Evolutionary conservation across 345 rosid genomes (phyloP).

Genomic region (Ceriops tagal): DNA sequence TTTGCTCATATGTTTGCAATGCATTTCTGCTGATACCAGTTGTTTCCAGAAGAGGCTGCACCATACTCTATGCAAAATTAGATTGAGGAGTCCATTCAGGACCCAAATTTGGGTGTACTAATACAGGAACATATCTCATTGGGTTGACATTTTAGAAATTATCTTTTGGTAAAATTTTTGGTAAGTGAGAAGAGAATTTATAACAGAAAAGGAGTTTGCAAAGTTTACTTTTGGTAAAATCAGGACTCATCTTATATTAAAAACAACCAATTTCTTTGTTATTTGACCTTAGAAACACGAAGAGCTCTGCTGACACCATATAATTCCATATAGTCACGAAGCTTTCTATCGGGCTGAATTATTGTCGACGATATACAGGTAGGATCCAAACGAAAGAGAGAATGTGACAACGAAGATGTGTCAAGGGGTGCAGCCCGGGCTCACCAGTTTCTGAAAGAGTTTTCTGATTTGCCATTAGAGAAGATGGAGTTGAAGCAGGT

Average conservation of each 20-base stretch:
- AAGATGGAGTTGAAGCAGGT: conserved; percentile 76
- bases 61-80: no score
- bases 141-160: neutral
- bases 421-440: conserved; percentile 76
- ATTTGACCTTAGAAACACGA: neutral
- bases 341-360: neutral
- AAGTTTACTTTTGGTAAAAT: neutral
- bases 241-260: neutral
- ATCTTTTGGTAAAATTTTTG: neutral
- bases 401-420: conserved; percentile 47
- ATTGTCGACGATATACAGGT: conserved; percentile 38
- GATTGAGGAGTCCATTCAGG: no score
- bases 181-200: no score
- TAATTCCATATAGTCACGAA: neutral
- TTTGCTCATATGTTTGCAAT: no score
- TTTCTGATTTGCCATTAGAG: conserved; percentile 81
- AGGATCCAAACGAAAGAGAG: conserved; percentile 69
- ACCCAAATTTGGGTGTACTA: no score
- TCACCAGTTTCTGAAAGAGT: conserved; percentile 66
- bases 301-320: neutral
- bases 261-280: neutral
- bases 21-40: no score
- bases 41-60: no score
- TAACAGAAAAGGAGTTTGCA: neutral
- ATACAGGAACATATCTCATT: no score